Conservation (phyloP, 2,329 filamentous ascomycete genomes). For the Penicillium decumbens region DNA sequence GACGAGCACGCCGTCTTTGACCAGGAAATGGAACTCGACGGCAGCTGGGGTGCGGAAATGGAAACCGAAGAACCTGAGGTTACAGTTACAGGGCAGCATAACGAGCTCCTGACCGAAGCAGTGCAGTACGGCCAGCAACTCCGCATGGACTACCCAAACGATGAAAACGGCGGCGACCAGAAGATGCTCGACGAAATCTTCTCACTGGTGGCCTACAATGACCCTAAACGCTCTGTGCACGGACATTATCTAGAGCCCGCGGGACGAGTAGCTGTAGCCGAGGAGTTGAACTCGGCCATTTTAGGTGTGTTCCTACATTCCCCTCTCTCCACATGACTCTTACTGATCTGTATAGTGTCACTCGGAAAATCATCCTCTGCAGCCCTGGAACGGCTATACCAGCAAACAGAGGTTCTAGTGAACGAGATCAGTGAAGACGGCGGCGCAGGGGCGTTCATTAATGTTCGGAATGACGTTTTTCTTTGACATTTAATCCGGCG, state of each 20-base stretch:
- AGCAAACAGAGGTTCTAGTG: slow-evolving; percentile 82
- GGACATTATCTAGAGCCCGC: slow-evolving; percentile 71
- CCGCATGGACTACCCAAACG: slow-evolving; percentile 68
- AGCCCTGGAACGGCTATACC: slow-evolving; percentile 76
- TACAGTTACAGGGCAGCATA: slow-evolving; percentile 33
- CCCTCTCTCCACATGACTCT: slow-evolving; percentile 1
- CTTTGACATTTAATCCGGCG: slow-evolving; percentile 22
- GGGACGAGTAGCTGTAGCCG: slow-evolving; percentile 73
- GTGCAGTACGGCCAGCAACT: slow-evolving; percentile 76
- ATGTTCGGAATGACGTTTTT: slow-evolving; percentile 53
- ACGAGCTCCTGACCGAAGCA: slow-evolving; percentile 61
- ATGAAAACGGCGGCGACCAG: slow-evolving; percentile 64
- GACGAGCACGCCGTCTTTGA: slow-evolving; percentile 46
- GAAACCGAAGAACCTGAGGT: slow-evolving; percentile 50
- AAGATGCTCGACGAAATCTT: slow-evolving; percentile 79
- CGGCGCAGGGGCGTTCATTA: slow-evolving; percentile 77
- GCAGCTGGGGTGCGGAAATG: slow-evolving; percentile 47
- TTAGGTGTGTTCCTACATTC: slow-evolving; percentile 57
- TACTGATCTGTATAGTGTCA: slow-evolving; percentile 57
- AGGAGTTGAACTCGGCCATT: slow-evolving; percentile 91
- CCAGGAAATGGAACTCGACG: slow-evolving; percentile 56
- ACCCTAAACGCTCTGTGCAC: slow-evolving; percentile 72
- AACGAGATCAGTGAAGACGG: slow-evolving; percentile 75
- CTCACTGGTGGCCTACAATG: slow-evolving; percentile 78
- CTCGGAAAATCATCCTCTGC: slow-evolving; percentile 85